Evolutionary conservation across 805 yeast species (phyloP).

Genomic region (Pichia paraexigua): DNA sequence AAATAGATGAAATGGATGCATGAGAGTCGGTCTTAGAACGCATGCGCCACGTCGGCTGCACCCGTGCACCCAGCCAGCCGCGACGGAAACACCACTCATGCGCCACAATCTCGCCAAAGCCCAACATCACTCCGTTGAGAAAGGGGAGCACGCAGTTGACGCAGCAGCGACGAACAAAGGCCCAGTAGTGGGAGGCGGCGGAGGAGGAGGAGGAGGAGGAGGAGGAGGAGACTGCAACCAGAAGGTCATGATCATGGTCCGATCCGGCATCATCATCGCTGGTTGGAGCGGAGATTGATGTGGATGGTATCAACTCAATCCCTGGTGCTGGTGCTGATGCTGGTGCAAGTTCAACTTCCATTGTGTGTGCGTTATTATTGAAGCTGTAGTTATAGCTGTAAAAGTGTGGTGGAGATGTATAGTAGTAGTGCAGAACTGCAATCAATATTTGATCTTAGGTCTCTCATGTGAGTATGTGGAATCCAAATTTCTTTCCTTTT

Average conservation of each 20-base stretch:
- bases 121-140: conserved; percentile 89
- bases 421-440: too few species aligned
- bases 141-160: conserved; percentile 81
- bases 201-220: background rate
- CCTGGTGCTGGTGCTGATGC: too few species aligned
- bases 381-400: too few species aligned
- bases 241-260: too few species aligned
- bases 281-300: background rate
- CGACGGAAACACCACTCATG: conserved; percentile 81
- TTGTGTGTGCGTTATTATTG: background rate
- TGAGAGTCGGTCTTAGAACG: too few species aligned
- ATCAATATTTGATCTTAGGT: background rate
- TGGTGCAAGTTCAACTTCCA: background rate
- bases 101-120: conserved; percentile 91
- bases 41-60: conserved; percentile 19
- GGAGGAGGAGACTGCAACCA: background rate
- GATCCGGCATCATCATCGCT: background rate
- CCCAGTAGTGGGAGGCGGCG: background rate
- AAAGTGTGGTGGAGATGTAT: too few species aligned
- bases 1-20: too few species aligned
- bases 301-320: too few species aligned
- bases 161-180: conserved; percentile 41
- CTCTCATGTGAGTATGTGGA: too few species aligned
- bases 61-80: conserved; percentile 70
- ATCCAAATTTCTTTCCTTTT: background rate